Conservation (phyloP, 78 protist species). For the Dictyostelium intermedium region DNA sequence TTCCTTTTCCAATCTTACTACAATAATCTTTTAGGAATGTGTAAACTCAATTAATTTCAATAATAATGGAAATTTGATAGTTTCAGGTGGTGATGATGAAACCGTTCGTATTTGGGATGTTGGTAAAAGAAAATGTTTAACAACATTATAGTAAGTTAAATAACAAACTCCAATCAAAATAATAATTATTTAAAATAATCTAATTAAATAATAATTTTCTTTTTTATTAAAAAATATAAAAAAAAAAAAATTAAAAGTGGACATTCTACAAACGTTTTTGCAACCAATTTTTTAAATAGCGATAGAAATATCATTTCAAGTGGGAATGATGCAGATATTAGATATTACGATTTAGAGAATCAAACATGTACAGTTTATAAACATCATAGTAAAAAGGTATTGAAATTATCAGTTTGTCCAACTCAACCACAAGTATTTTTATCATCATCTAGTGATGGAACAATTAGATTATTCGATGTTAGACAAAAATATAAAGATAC, state of each 20-base stretch:
- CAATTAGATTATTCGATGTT: constrained; percentile 73
- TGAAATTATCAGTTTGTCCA: constrained; percentile 51
- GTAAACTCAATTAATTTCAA: constrained; percentile 83
- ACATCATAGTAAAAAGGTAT: constrained; percentile 69
- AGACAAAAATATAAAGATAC: constrained; percentile 32
- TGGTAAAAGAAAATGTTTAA: not conserved
- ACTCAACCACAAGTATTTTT: constrained; percentile 14
- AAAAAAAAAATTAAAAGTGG: constrained; percentile 26
- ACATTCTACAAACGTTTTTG: constrained; percentile 78
- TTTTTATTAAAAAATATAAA: not conserved
- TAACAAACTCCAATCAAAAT: not conserved
- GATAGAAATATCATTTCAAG: constrained; percentile 60
- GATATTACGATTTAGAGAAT: constrained; percentile 28
- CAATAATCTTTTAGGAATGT: constrained; percentile 38
- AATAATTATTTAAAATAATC: not conserved
- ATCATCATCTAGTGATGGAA: constrained; percentile 73
- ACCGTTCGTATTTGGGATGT: constrained; percentile 68
- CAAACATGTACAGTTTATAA: constrained; percentile 58
- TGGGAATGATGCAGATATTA: constrained; percentile 82
- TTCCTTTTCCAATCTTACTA: not conserved
- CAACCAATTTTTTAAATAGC: constrained; percentile 53
- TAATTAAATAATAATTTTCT: no score
- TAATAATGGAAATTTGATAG: constrained; percentile 30
- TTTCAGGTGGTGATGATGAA: constrained; percentile 78
- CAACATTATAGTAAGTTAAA: constrained; percentile 1